These are phyloP conservation scores for Lycium barbarum DNA, from an alignment of 257 asterid species.

Conservation along the genomic window DNA sequence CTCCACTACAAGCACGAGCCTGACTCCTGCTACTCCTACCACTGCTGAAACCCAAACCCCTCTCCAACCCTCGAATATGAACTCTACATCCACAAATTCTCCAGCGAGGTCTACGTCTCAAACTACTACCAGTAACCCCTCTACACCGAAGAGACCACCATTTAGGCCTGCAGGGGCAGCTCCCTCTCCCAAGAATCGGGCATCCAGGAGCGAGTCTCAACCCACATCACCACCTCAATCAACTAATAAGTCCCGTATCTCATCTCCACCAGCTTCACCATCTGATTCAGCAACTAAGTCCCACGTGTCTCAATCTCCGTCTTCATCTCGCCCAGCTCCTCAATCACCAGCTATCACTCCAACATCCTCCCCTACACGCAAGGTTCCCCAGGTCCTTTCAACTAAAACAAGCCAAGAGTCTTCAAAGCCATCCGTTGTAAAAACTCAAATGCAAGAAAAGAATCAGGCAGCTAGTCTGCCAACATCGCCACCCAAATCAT, in stretches of 20 bases:
- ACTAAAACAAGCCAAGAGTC: conserved; percentile 39
- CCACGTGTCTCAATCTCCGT: conserved; percentile 42
- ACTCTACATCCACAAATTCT: conserved; percentile 2
- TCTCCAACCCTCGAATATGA: background rate
- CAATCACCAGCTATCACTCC: conserved; percentile 41
- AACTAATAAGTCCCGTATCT: conserved; percentile 8
- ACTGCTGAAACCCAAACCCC: conserved; percentile 4
- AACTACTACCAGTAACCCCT: background rate
- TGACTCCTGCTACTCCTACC: background rate
- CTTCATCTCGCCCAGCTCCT: conserved; percentile 47
- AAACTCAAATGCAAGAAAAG: conserved; percentile 28
- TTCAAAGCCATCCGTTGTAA: conserved; percentile 34
- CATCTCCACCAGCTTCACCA: conserved; percentile 21
- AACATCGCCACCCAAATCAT: conserved; percentile 44
- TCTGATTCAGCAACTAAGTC: background rate
- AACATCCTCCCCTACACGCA: conserved; percentile 45
- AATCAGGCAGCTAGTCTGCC: conserved; percentile 33
- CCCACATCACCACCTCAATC: background rate
- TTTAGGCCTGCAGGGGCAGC: conserved; percentile 40
- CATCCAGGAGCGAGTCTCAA: conserved; percentile 35
- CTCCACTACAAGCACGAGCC: conserved; percentile 25
- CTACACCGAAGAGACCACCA: conserved; percentile 32
- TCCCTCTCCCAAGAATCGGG: conserved; percentile 32
- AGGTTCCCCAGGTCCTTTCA: conserved; percentile 32
- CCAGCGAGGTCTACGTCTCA: background rate